Base-by-base conservation (phyloP, 345 rosid species). In the Turritis glabra region DNA sequence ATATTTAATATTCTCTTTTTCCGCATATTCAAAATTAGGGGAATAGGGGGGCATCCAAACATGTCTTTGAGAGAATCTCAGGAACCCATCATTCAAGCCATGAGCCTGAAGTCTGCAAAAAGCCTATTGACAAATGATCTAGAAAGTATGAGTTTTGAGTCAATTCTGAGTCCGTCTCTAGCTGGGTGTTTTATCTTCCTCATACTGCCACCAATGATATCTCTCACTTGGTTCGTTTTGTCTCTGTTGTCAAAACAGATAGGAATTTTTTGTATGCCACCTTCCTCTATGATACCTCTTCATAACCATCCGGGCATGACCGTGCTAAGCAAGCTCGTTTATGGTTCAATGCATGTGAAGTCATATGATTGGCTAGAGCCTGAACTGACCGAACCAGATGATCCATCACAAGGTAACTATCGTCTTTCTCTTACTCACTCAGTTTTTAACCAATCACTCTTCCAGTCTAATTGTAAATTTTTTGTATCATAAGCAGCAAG, bases 261-360 rank as follows among this genome's bases (percentile, higher is more conserved):
- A 68, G 97, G 98, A 52, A 87, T 96, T 72, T 96, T 96, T 80
- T 90, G 91, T 77, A 96, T 87, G 97, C 92, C 95, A 23, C 90
- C 98, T 54, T 84, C 87, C 38, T 92, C 98, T 23, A 79, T 91
- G 55, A 94, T 94, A 64, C 98, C 98, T 35, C 91, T 94, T 71
- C 98, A 94, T 77, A 90, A 92, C 83, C 99, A 90, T 82, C 92
- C 99, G 2, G 96, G 99, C 77, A 89, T 92, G 95, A 87, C 93
- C 7, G 97, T 96, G 48, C 75, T 89, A 82, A 96, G 97, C 92
- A 90, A 88, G 88, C 95, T 92, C 59, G 59, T 96, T 14, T 92
- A 89, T 58, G 95, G 98, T 65, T 81, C 99, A 51, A 75, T 90
- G 72, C 96, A 86, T 67, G 97, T 89, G 59, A 82, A 81, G 73